Conservation (phyloP, 805 yeast species). For the Candida pseudofarinosa region DNA sequence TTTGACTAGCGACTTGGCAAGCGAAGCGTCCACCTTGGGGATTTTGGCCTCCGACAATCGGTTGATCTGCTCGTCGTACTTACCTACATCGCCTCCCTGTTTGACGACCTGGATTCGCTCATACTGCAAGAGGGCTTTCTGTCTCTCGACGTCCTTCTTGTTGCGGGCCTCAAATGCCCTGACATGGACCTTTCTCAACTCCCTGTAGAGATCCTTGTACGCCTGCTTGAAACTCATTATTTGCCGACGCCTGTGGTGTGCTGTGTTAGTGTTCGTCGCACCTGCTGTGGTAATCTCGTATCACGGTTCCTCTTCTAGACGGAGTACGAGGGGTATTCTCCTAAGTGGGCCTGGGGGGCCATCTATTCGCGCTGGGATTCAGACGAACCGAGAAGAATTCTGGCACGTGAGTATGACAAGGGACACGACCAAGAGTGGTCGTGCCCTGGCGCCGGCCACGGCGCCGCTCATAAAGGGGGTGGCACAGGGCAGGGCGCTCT, state of each 20-base stretch:
- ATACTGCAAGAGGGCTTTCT: conserved; percentile 45
- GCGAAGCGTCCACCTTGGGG: conserved; percentile 4
- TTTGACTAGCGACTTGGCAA: conserved; percentile 7
- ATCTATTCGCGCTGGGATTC: too few relatives aligned
- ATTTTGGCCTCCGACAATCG: conserved; percentile 10
- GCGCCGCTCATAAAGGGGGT: too few relatives aligned
- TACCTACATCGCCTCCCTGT: conserved; percentile 29
- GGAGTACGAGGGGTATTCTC: too few relatives aligned
- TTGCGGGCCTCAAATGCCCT: conserved; percentile 35
- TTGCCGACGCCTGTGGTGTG: too few relatives aligned
- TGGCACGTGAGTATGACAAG: too few relatives aligned
- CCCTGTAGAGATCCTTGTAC: conserved; percentile 27
- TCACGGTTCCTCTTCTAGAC: background rate
- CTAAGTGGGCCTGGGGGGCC: too few relatives aligned
- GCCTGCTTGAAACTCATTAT: conserved; percentile 10
- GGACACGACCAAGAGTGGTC: too few relatives aligned
- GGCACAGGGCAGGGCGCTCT: too few relatives aligned
- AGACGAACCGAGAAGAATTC: too few relatives aligned
- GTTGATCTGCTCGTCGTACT: conserved; percentile 27
- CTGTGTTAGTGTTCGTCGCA: background rate
- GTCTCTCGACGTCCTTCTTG: conserved; percentile 39
- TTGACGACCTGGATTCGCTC: conserved; percentile 43
- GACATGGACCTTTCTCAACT: conserved; percentile 35
- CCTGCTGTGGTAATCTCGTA: background rate
- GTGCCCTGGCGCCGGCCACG: too few relatives aligned